These are phyloP conservation scores for Aureobasidium subglaciale DNA, from an alignment of 2,329 filamentous ascomycete genomes.

Conservation along the genomic window DNA sequence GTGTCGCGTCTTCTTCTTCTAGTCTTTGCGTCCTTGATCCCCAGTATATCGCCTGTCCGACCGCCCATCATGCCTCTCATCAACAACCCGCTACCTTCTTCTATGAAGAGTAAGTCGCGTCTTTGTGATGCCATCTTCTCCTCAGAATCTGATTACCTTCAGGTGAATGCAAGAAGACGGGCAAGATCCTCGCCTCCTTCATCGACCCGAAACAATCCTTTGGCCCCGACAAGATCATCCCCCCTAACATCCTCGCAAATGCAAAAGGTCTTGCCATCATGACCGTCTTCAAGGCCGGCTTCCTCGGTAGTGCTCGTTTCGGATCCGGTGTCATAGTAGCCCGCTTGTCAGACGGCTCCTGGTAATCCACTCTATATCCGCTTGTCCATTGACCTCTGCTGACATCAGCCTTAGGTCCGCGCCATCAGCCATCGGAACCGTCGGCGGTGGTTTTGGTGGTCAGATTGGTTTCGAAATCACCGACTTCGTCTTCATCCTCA, in stretches of 20 bases:
- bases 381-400: not conserved
- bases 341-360: slow-evolving; percentile 66
- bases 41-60: not conserved
- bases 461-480: slow-evolving; percentile 84
- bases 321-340: slow-evolving; percentile 78
- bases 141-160: slow-evolving; percentile 19
- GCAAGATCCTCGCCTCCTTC: slow-evolving; percentile 91
- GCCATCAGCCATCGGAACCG: slow-evolving; percentile 71
- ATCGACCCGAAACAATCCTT: slow-evolving; percentile 90
- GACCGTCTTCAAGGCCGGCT: slow-evolving; percentile 80
- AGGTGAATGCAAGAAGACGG: slow-evolving; percentile 97
- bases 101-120: slow-evolving; percentile 42
- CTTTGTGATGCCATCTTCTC: not conserved
- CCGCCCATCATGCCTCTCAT: slow-evolving; percentile 38
- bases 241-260: slow-evolving; percentile 77
- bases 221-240: slow-evolving; percentile 95
- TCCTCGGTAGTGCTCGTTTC: slow-evolving; percentile 74
- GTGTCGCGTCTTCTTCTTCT: not conserved
- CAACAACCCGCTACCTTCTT: slow-evolving; percentile 49
- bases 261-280: slow-evolving; percentile 88
- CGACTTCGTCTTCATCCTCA: slow-evolving; percentile 97
- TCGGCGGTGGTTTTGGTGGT: slow-evolving; percentile 74
- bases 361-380: slow-evolving; percentile 34
- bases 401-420: slow-evolving; percentile 46
- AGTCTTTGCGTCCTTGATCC: not conserved